Evolutionary conservation across 805 yeast genomes (phyloP), one percentile per base, ranked within the genome.

Genomic region (Saccharomycopsis sp.): DNA sequence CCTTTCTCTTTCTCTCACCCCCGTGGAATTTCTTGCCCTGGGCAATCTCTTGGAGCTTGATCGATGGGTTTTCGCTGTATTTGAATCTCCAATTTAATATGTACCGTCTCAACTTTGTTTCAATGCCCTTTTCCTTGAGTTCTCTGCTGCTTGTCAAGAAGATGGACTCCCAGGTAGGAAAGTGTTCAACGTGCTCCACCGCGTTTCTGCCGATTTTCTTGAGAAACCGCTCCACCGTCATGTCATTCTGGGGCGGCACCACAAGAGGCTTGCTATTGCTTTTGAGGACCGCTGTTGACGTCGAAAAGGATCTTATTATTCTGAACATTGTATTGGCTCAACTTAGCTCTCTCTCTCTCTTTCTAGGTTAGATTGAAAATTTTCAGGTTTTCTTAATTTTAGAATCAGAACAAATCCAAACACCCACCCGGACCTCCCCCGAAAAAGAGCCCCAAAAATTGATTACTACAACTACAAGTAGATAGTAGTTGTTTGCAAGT

Each of bases 1-100:
- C 80, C 53, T 71, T 75, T 46, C 80, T 72, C 53, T 76, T 80
- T 58, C 95, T 74, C 62, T 87, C 96, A 54, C 96, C 95, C 19
- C 96, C 96, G 62, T 76, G 66, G 52, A 65, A 67, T 68, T 85
- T 85, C 66, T 71, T 78, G n/a, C 88, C 85, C 48, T 65, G 60
- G 51, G 71, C 72, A 49, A 74, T 67, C 53, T 77, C 82, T 43
- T 63, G 53, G 43, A 82, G 62, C 16, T 71, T 67, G 46, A 73
- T 69, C 10, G 36, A 23, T 20, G 38, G 34, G 21, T 35, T 39
- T 18, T 21, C 16, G 16, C 40, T 34, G 53, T 68, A 80, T 52
- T 71, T 74, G 53, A 87, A 78, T 36, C 74, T 68, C 79, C 94
- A 87, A 34, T 70, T 64, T 46, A 86, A 61, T 44, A 88, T 70